Percentiles rank a stretch among this genome's conserved stretches.
Conservation (phyloP, 768 basidiomycete genomes). For the Suillus occidentalis region DNA sequence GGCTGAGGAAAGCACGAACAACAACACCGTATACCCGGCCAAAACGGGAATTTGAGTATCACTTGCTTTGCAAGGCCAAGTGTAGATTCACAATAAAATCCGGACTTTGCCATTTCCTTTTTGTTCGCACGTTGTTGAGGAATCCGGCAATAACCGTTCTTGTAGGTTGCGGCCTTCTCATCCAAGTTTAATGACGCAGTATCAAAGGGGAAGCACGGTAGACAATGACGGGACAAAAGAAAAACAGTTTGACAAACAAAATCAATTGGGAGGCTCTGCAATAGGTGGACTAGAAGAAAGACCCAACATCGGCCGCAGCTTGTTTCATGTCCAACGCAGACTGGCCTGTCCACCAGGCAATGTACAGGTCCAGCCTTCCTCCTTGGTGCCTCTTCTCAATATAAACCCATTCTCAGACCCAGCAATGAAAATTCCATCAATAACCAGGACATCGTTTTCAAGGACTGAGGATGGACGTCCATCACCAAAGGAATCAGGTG, state of each 20-base stretch:
- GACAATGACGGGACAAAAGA: neutral
- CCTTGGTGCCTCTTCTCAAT: constrained; percentile 28
- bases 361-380: constrained; percentile 40
- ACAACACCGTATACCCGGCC: constrained; percentile 27
- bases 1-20: constrained; percentile 26
- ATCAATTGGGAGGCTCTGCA: neutral
- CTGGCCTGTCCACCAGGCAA: constrained; percentile 34
- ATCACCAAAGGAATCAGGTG: constrained; percentile 17
- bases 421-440: constrained; percentile 39
- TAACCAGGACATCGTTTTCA: constrained; percentile 11
- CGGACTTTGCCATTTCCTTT: neutral
- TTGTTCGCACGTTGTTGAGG: neutral
- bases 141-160: constrained; percentile 2
- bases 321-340: constrained; percentile 25
- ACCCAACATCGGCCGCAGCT: neutral
- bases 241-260: neutral
- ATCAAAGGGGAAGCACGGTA: neutral
- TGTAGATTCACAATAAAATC: neutral
- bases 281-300: neutral
- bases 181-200: neutral
- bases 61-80: neutral
- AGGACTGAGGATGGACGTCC: constrained; percentile 15
- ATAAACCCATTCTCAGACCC: constrained; percentile 57
- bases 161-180: neutral
- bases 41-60: constrained; percentile 4